Conservation (phyloP, 2,329 filamentous ascomycete species). For the Alternaria sp. region DNA sequence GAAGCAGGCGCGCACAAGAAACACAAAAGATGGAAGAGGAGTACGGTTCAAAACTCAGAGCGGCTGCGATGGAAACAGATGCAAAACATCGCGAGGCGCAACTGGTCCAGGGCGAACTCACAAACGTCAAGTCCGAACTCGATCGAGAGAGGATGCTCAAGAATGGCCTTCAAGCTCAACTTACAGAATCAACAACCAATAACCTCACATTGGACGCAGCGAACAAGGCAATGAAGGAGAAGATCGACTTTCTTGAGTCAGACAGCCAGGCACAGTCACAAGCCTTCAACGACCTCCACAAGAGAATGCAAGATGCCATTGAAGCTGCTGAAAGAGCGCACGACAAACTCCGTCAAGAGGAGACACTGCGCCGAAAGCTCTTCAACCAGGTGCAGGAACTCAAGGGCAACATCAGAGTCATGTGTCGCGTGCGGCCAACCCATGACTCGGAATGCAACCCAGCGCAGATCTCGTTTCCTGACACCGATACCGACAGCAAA, state of each 20-base stretch:
- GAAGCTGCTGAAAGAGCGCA: slow-evolving; percentile 73
- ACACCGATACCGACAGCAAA: slow-evolving; percentile 80
- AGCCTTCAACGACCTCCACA: slow-evolving; percentile 82
- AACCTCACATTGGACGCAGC: slow-evolving; percentile 72
- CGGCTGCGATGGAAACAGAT: slow-evolving; percentile 66
- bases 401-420: slow-evolving; percentile 97
- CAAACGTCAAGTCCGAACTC: slow-evolving; percentile 55
- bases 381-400: slow-evolving; percentile 99
- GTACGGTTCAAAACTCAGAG: slow-evolving; percentile 63
- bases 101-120: slow-evolving; percentile 60
- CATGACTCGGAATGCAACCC: slow-evolving; percentile 64
- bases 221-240: slow-evolving; percentile 77
- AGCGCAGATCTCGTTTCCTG: slow-evolving; percentile 81
- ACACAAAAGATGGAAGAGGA: slow-evolving; percentile 69
- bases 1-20: slow-evolving; percentile 66
- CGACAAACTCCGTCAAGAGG: slow-evolving; percentile 87
- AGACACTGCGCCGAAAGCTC: slow-evolving; percentile 86
- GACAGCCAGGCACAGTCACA: slow-evolving; percentile 89
- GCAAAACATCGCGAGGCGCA: slow-evolving; percentile 64
- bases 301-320: slow-evolving; percentile 79
- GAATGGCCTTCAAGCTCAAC: slow-evolving; percentile 64
- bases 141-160: slow-evolving; percentile 69
- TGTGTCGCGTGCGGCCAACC: slow-evolving; percentile 92
- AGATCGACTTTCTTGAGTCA: slow-evolving; percentile 88
- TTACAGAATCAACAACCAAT: slow-evolving; percentile 54